A percentile compares a stretch with the other conserved stretches of the same genome.
Conservation (phyloP, 2,329 filamentous ascomycete species). For the Cadophora luteo-olivacea region DNA sequence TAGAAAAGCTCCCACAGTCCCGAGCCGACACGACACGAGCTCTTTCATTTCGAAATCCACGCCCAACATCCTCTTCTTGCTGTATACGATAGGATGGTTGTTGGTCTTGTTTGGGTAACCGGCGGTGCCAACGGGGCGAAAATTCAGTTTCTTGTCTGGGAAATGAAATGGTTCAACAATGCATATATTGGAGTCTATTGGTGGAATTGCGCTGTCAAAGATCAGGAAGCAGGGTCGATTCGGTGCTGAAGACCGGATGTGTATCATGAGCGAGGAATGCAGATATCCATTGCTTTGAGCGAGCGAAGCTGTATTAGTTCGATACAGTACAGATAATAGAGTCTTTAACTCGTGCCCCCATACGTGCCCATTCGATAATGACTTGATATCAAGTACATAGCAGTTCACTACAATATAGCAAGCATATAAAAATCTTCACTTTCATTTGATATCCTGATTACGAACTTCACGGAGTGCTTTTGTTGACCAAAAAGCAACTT, state of each 20-base stretch:
- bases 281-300: conserved; percentile 12
- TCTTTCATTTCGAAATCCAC: background rate
- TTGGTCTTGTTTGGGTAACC: conserved; percentile 12
- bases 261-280: background rate
- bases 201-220: background rate
- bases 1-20: conserved; percentile 22
- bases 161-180: conserved; percentile 7
- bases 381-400: too few species aligned
- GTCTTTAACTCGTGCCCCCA: background rate
- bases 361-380: too few species aligned
- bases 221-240: background rate
- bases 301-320: background rate
- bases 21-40: conserved; percentile 9
- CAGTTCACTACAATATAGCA: background rate
- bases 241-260: background rate
- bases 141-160: background rate
- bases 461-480: background rate
- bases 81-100: conserved; percentile 15
- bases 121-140: background rate
- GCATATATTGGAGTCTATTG: conserved; percentile 10
- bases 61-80: conserved; percentile 6
- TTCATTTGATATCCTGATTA: background rate
- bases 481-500: background rate
- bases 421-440: too few species aligned
- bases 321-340: conserved; percentile 12